These are phyloP conservation scores for Coriolopsis trogii DNA, from an alignment of 1,284 basidiomycete species.

Conservation along the genomic window DNA sequence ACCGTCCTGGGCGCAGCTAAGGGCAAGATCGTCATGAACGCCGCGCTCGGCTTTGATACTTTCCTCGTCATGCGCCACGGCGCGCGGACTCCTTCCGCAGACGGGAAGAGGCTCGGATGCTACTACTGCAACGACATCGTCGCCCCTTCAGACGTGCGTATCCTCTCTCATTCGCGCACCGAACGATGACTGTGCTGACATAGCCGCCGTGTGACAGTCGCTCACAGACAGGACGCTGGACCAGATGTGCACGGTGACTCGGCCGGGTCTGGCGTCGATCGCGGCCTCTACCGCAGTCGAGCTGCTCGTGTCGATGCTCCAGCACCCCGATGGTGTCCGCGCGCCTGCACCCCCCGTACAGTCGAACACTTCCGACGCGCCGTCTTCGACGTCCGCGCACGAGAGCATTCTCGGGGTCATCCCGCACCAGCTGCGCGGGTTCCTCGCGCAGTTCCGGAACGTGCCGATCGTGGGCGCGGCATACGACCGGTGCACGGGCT, in stretches of 20 bases:
- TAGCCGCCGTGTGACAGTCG: constrained; percentile 54
- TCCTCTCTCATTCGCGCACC: no score
- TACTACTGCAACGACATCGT: constrained; percentile 99
- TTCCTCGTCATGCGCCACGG: constrained; percentile 98
- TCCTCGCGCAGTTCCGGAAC: constrained; percentile 84
- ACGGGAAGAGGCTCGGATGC: constrained; percentile 71
- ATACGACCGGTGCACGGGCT: constrained; percentile 90
- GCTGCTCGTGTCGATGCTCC: constrained; percentile 85
- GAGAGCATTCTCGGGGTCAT: constrained; percentile 80
- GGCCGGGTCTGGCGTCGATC: constrained; percentile 94
- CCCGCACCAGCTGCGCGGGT: constrained; percentile 94
- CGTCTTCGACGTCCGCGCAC: constrained; percentile 35
- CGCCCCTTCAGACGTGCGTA: constrained; percentile 88
- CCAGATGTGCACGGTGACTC: constrained; percentile 99
- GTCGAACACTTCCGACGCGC: constrained; percentile 36
- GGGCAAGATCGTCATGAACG: constrained; percentile 94
- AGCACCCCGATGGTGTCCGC: constrained; percentile 81
- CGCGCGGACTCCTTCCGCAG: constrained; percentile 48
- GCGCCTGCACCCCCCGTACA: constrained; percentile 67
- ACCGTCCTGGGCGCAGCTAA: constrained; percentile 85
- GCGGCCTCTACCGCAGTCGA: constrained; percentile 93
- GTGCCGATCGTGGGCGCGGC: constrained; percentile 85
- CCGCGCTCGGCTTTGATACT: constrained; percentile 94
- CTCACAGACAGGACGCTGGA: constrained; percentile 94
- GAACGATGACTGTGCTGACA: constrained; percentile 3